phyloP scores from a whole-genome alignment of 495 filamentous ascomycete species.

The Penicillium paradoxum region DNA sequence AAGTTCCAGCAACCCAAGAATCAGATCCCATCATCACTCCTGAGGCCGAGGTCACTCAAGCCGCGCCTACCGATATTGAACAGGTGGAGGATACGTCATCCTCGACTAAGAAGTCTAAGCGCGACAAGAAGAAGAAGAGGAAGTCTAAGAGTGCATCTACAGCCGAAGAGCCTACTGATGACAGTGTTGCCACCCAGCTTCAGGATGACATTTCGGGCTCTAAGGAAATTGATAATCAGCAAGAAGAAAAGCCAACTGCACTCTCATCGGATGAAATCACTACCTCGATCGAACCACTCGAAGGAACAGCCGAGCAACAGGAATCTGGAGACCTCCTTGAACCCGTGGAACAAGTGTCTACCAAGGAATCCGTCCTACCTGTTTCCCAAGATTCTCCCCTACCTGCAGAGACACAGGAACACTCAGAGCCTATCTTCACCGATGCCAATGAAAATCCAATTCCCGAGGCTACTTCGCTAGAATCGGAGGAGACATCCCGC shows the following conservation, averaged over 20 bases:
- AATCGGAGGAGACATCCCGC: not conserved
- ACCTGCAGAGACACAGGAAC: not conserved
- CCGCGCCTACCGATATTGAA: slow-evolving; percentile 7
- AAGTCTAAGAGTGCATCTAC: slow-evolving; percentile 24
- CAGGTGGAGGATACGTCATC: slow-evolving; percentile 10
- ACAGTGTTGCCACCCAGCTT: not conserved
- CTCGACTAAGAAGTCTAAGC: slow-evolving; percentile 33
- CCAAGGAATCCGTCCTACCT: not conserved
- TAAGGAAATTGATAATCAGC: not conserved
- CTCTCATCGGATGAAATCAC: not conserved
- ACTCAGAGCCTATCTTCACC: not conserved
- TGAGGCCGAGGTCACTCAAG: slow-evolving; percentile 4
- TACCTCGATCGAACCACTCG: not conserved
- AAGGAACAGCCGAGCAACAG: not conserved
- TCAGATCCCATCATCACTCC: not conserved
- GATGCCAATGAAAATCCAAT: slow-evolving; percentile 1
- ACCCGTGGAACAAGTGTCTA: not conserved
- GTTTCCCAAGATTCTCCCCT: not conserved
- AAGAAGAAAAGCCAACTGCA: not conserved
- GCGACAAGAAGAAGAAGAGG: slow-evolving; percentile 35
- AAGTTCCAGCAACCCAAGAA: slow-evolving; percentile 1
- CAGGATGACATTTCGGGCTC: not conserved
- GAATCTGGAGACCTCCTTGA: slow-evolving; percentile 5
- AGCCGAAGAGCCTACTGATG: slow-evolving; percentile 1
- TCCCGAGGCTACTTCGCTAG: not conserved